Evolutionary conservation across 2,329 filamentous ascomycete species (phyloP).

Genomic region (Fusarium sp.): DNA sequence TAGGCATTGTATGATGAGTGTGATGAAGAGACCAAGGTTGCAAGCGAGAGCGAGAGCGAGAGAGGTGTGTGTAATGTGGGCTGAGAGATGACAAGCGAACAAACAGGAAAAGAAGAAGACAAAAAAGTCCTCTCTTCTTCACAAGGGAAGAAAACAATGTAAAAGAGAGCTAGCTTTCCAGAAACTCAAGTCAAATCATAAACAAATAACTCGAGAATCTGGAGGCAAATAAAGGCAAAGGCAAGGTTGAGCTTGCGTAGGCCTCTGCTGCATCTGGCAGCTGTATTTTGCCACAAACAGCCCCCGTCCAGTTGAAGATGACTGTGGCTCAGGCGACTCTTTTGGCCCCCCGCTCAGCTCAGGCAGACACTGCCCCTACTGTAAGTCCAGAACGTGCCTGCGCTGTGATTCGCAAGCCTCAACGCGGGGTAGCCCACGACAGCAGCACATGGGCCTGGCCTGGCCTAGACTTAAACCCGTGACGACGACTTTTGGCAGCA

Average conservation of each 20-base stretch:
- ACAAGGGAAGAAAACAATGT: slow-evolving; percentile 2
- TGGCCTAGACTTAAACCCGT: slow-evolving; percentile 23
- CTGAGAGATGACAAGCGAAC: slow-evolving; percentile 19
- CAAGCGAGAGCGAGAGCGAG: slow-evolving; percentile 15
- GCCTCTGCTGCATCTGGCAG: slow-evolving; percentile 25
- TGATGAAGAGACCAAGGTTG: slow-evolving; percentile 16
- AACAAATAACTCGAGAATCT: slow-evolving; percentile 10
- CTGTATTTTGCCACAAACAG: slow-evolving; percentile 34
- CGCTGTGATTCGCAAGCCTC: slow-evolving; percentile 41
- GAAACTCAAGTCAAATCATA: slow-evolving; percentile 6
- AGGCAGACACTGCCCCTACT: slow-evolving; percentile 16
- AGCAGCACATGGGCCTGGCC: slow-evolving; percentile 14
- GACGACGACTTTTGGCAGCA: slow-evolving; percentile 25
- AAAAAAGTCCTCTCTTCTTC: not conserved
- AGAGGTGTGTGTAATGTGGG: slow-evolving; percentile 19
- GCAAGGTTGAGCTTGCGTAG: slow-evolving; percentile 40
- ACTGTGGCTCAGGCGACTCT: slow-evolving; percentile 40
- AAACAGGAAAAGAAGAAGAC: slow-evolving; percentile 14
- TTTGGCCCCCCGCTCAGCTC: slow-evolving; percentile 18
- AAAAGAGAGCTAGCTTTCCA: slow-evolving; percentile 19
- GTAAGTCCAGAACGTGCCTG: slow-evolving; percentile 1
- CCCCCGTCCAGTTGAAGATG: slow-evolving; percentile 9
- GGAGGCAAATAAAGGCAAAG: slow-evolving; percentile 29
- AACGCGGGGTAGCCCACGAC: slow-evolving; percentile 40
- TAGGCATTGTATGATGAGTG: slow-evolving; percentile 60